Evolutionary conservation across 1,284 basidiomycete species (phyloP), one percentile per base, ranked within the genome.

Genomic region (Ustilago loliicola): DNA sequence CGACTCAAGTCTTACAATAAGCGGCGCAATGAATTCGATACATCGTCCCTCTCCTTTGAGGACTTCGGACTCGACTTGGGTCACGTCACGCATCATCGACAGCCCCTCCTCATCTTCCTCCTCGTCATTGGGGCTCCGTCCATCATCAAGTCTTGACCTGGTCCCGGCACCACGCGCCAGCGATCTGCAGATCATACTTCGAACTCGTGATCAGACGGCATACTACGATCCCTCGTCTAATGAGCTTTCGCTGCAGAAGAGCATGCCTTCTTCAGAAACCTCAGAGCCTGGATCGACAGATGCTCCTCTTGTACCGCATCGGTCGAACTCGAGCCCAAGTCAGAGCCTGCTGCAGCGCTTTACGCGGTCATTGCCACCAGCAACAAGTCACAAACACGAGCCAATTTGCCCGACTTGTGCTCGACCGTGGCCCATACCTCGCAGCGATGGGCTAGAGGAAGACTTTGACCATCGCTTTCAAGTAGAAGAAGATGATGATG

Each of bases 131-230:
- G 9, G n/a, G 4, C 5, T 17, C 3, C 23, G 32, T 7, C 5
- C 27, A 38, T 40, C 66, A 4, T 66, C 62, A 2, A 72, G 61
- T 17, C 76, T 72, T 53, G 79, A 80, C 25, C 69, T 82, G 0
- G 72, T 82, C 7, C 77, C 72, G 1, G 63, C 74, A 29, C 66
- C 55, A 25, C 66, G 61, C 6, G 47, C 69, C 7, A 66, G 65
- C 54, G 77, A 81, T 29, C 60, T 80, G 7, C 83, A 84, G 50
- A 72, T 84, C 45, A 74, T 84, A 8, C 58, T 84, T 13, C 69
- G 83, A 13, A 82, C 81, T 30, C 59, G 71, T 19, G 58, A 77
- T 19, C 81, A 83, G 40, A 67, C 79, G 9, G 83, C 81, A 9
- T 67, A 79, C 36, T 83, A 82, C 54, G 68, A 84, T 60, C 67